Percentiles rank a stretch among this genome's conserved stretches.
Evolutionary conservation across 2,329 filamentous ascomycete genomes (phyloP).

Genomic region (Kalaharituber pfeilii): DNA sequence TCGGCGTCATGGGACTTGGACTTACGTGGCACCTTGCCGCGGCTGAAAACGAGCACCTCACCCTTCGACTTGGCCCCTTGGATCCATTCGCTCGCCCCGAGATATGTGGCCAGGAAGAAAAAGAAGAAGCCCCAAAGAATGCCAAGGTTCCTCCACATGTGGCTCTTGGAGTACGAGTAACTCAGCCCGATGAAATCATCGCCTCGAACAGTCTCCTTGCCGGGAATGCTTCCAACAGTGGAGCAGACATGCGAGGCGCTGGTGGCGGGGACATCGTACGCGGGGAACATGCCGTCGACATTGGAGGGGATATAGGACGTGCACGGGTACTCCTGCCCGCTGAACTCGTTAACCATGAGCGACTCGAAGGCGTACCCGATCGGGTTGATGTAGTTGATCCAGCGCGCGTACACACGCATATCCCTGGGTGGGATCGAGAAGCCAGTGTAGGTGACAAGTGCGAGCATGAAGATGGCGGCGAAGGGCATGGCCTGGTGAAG

Average conservation of each 20-base stretch:
- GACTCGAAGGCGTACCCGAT: constrained; percentile 46
- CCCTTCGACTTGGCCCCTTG: constrained; percentile 55
- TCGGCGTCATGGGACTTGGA: background rate
- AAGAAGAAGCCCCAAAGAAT: constrained; percentile 42
- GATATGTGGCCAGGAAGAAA: constrained; percentile 40
- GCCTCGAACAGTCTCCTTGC: constrained; percentile 36
- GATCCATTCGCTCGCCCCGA: constrained; percentile 45
- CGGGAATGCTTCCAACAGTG: constrained; percentile 39
- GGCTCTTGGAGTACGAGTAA: constrained; percentile 39
- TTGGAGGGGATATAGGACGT: constrained; percentile 27
- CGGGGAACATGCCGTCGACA: constrained; percentile 23
- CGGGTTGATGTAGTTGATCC: constrained; percentile 39
- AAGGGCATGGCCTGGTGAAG: constrained; percentile 49
- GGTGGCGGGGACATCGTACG: constrained; percentile 28
- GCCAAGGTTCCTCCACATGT: constrained; percentile 54
- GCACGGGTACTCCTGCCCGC: constrained; percentile 24
- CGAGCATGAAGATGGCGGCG: constrained; percentile 44
- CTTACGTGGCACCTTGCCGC: constrained; percentile 37
- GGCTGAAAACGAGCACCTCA: constrained; percentile 57
- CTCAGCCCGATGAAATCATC: constrained; percentile 37
- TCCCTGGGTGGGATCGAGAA: constrained; percentile 29
- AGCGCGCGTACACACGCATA: constrained; percentile 28
- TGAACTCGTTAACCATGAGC: constrained; percentile 49
- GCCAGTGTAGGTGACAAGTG: constrained; percentile 40
- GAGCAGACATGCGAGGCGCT: constrained; percentile 30